Base-by-base conservation (phyloP, 2,329 filamentous ascomycete genomes). In the Thermothelomyces thermophilus region DNA sequence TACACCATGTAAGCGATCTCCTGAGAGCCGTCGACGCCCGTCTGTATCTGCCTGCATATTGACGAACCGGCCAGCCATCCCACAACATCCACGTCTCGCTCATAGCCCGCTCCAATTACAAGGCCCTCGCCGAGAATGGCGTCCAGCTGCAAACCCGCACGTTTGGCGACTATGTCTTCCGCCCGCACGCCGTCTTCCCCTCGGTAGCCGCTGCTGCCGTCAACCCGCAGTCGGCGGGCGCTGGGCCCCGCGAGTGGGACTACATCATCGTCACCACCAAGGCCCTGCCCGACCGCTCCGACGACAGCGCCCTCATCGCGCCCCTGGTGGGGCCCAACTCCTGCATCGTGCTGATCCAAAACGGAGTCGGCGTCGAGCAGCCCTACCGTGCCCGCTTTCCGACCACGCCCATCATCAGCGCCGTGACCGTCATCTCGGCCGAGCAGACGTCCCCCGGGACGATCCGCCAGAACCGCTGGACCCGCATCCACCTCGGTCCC, bases 31-130 rank as follows among this genome's bases (percentile, higher is more conserved):
- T n/a, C n/a, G n/a, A n/a, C n/a, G n/a, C n/a, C n/a, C n/a, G n/a
- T n/a, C n/a, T n/a, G n/a, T n/a, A n/a, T n/a, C n/a, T 31, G 7
- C 14, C 33, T 16, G 33, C 33, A n/a, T 4, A 9, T 5, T 28
- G n/a, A 19, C 46, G 51, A n/a, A 35, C 24, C 30, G 14, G 16
- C 35, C 51, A 77, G 75, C 74, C 75, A 8, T 60, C 63, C 13
- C 65, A 71, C 50, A 73, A 77, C 48, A 70, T 82, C 35, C 70
- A 76, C 50, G 80, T 86, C 43, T 87, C 84, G 5, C 78, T 87
- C 39, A 80, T 87, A 47, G 87, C 84, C 56, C 79, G 86, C 42
- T 87, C 84, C 35, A 89, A 89, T 69, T 88, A 86, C 71, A 66
- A 71, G 20, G 77, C 76, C 30, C 81, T 89, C 40, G 73, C 75